Base-by-base conservation (phyloP, 371 early-diverging fungal genomes). In the Mucor ambiguus region DNA sequence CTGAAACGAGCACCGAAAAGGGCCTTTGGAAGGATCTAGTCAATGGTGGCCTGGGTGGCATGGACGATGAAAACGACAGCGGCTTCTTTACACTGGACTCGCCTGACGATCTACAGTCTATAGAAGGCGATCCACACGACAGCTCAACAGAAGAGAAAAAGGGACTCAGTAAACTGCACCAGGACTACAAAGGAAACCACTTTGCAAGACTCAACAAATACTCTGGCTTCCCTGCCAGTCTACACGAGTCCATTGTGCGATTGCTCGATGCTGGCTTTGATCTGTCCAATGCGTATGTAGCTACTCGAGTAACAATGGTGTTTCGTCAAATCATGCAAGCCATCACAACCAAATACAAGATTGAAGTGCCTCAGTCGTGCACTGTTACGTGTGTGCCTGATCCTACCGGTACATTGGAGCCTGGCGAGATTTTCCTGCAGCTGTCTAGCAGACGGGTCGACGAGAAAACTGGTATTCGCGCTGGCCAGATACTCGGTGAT, bases 321-420 rank as follows among this genome's bases (percentile, higher is more conserved):
- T 74, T 84, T 43, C 68, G 75, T n/a, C 67, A 70, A 33, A 56
- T 72, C 16, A 73, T 84, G 74, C 71, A 67, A 8, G 46, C 70
- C 1, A 63, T 84, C 18, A 65, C 62, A 4, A 72, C 63, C 7
- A 84, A 84, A 32, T 84, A 76, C 60, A 72, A 67, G 30, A 77
- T 84, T 18, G 77, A 82, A 58, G 73, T 80, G 2, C 60, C 71
- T 4, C 74, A 80, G 58, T 84, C 84, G 1, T 79, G 84, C 26
- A 77, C 77, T 0, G 69, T 84, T 1, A 77, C 76, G 0, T 84
- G 84, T 67, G 65, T 84, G 1, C 80, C 84, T 30, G 84, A 84
- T 58, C 84, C 84, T 1, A 82, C 82, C 2, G 70, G 71, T 0
- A 67, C 71, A 9, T 58, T 84, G 11, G 61, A 76, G 32, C 67